Evolutionary conservation across 1,284 basidiomycete genomes (phyloP), one percentile per base, ranked within the genome.

Genomic region (Cryptococcus sp.): DNA sequence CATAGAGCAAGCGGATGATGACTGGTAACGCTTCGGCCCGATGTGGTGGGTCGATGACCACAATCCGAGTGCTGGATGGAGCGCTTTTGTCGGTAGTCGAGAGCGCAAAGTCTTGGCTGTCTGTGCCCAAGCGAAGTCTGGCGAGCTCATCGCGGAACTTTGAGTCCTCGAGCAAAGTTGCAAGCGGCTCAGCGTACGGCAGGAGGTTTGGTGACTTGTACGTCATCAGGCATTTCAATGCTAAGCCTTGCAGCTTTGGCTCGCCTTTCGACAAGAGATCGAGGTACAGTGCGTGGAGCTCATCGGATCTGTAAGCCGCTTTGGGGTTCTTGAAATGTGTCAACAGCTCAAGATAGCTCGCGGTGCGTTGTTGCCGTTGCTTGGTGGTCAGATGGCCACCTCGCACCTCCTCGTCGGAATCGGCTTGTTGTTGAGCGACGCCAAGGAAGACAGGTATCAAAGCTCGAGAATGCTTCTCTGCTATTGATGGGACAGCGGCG

Each of bases 321-420:
- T 93, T 94, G 11, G 93, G 93, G 71, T 97, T 97, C 67, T 81
- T 81, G 74, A 99, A 91, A 74, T 93, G 94, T 57, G 89, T 84
- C 73, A 98, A 90, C 1, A 99, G 83, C 38, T 86, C 85, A 25
- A 99, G 86, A 87, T 91, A 97, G 2, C 85, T 82, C 19, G 78
- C 82, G 27, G 93, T 84, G 78, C 74, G 75, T 78, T 79, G 44
- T 57, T 80, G 79, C 15, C 75, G 69, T 42, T 72, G 69, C 16
- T 77, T 75, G 4, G 75, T 75, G 5, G 75, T 76, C 2, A 80
- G 67, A 41, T 76, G 71, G 22, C 65, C 38, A 47, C 40, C 44
- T 35, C 25, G 22, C 3, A 22, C 16, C 27, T 50, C 60, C 55
- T 71, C 58, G 47, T 61, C 57, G 41, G 57, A 56, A 53, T 68